phyloP scores from a whole-genome alignment of 148 eudicot genomes.

The Pouteria glomerata region DNA sequence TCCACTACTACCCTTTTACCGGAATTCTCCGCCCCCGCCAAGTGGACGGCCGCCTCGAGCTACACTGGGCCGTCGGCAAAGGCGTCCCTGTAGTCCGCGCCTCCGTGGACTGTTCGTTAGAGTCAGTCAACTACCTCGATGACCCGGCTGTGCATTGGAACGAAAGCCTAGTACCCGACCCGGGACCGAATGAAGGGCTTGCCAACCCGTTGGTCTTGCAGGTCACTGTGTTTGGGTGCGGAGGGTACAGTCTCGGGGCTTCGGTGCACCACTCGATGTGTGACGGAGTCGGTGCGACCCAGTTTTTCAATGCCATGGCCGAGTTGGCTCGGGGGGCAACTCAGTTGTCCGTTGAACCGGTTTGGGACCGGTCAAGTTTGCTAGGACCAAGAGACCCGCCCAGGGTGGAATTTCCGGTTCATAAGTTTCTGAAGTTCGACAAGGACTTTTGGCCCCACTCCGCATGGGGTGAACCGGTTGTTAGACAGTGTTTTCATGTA shows the following conservation, averaged over 20 bases:
- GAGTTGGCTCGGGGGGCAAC: slow-evolving; percentile 48
- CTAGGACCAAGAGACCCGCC: slow-evolving; percentile 57
- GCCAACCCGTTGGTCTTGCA: slow-evolving; percentile 34
- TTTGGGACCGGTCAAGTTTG: slow-evolving; percentile 48
- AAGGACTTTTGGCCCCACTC: slow-evolving; percentile 24
- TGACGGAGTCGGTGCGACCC: slow-evolving; percentile 64
- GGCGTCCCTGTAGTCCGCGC: slow-evolving; percentile 38
- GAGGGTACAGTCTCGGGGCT: slow-evolving; percentile 60
- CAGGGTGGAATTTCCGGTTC: slow-evolving; percentile 44
- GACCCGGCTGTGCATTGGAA: slow-evolving; percentile 21
- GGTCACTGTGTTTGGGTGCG: slow-evolving; percentile 50
- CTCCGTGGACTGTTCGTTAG: slow-evolving; percentile 21
- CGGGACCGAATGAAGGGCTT: slow-evolving; percentile 12
- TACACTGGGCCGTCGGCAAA: slow-evolving; percentile 25
- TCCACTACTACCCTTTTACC: slow-evolving; percentile 43
- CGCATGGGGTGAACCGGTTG: slow-evolving; percentile 26
- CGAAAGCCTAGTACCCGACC: slow-evolving; percentile 34
- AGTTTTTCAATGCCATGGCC: slow-evolving; percentile 52
- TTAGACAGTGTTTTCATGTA: slow-evolving; percentile 35
- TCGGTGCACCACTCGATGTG: slow-evolving; percentile 47
- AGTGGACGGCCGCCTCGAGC: slow-evolving; percentile 28
- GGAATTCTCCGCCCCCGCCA: slow-evolving; percentile 33
- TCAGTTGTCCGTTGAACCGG: slow-evolving; percentile 32
- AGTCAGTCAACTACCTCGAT: slow-evolving; percentile 24
- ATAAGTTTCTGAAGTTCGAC: slow-evolving; percentile 36